These are phyloP conservation scores for Fusarium duplospermum DNA, from an alignment of 2,329 filamentous ascomycete genomes.

Conservation along the genomic window DNA sequence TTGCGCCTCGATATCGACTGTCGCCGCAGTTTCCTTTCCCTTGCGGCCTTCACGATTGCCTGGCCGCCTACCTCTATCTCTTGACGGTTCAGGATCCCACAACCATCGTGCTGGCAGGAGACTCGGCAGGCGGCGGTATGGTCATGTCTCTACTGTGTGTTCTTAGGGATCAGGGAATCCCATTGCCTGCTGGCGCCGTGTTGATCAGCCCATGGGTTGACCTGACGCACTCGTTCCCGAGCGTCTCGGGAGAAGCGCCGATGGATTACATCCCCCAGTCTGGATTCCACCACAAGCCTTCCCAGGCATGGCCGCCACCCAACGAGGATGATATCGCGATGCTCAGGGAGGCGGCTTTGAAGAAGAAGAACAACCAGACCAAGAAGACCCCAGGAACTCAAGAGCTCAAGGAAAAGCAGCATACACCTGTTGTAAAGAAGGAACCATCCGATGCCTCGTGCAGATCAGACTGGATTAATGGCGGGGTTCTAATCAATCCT, in stretches of 20 bases:
- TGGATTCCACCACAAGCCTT: conserved; percentile 93
- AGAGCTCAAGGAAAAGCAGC: conserved; percentile 49
- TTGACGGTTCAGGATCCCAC: conserved; percentile 80
- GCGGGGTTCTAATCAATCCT: conserved; percentile 43
- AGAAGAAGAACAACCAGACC: conserved; percentile 45
- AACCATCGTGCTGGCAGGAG: conserved; percentile 88
- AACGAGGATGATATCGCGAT: conserved; percentile 78
- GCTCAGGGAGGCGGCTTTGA: conserved; percentile 63
- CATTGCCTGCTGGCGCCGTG: conserved; percentile 88
- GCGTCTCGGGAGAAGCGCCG: conserved; percentile 76
- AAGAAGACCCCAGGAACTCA: conserved; percentile 38
- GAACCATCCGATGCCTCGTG: conserved; percentile 33
- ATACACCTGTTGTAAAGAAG: conserved; percentile 47
- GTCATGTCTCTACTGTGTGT: conserved; percentile 82
- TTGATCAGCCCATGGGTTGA: conserved; percentile 97
- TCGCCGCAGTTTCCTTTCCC: conserved; percentile 96
- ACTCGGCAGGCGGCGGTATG: conserved; percentile 95
- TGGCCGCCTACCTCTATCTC: conserved; percentile 88
- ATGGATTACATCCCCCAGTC: conserved; percentile 89
- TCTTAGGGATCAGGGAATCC: conserved; percentile 83
- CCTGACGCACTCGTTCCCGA: conserved; percentile 94
- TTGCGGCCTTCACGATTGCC: conserved; percentile 88
- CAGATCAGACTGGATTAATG: conserved; percentile 43
- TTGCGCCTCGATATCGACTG: conserved; percentile 88
- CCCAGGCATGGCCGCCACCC: conserved; percentile 90